Base-by-base conservation (phyloP, 1,139 yeast species). In the Candida glucosophila region DNA sequence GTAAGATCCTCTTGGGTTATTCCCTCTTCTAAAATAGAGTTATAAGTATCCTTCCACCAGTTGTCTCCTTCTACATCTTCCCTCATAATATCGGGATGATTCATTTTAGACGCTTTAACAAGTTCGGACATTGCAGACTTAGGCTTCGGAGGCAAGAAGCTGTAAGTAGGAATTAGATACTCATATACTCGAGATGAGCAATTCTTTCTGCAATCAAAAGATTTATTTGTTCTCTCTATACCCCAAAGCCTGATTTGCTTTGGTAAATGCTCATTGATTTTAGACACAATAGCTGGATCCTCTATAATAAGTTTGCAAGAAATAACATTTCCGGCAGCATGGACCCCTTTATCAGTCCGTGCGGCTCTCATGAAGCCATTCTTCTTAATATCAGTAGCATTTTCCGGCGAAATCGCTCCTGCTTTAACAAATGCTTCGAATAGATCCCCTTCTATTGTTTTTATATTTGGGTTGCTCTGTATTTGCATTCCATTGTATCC, bases 401-500 rank as follows among this genome's bases (percentile, higher is more conserved):
- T 90, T 44, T 83, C 94, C 31, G 74, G 72, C 1, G 95, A 82
- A 31, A 90, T 73, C 5, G 95, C 97, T 11, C 96, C 97, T 2
- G 95, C 90, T 33, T 69, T 68, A 15, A 77, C 79, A 50, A 90
- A 77, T 0, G 97, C 96, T 22, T 70, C 67, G 52, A 86, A 90
- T 12, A 90, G 47, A 28, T 83, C 96, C 9, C 90, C 90, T 52
- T 90, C 99, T 41, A 90, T 92, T 9, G 99, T 90, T 45, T 75
- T 77, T 28, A 77, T 76, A 16, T 90, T 94, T 4, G 95, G 95
- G 44, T 86, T 88, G 32, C 58, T 59, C 33, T 64, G 70, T 38
- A 82, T 63, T 54, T 90, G 99, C 95, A 90, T 85, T 8, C 99
- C 99, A 52, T 85, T 93, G 53, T 88, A 90, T 0, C 98, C 98